Conservation (phyloP, 2,329 filamentous ascomycete genomes). For the Hymenoscyphus albidus region DNA sequence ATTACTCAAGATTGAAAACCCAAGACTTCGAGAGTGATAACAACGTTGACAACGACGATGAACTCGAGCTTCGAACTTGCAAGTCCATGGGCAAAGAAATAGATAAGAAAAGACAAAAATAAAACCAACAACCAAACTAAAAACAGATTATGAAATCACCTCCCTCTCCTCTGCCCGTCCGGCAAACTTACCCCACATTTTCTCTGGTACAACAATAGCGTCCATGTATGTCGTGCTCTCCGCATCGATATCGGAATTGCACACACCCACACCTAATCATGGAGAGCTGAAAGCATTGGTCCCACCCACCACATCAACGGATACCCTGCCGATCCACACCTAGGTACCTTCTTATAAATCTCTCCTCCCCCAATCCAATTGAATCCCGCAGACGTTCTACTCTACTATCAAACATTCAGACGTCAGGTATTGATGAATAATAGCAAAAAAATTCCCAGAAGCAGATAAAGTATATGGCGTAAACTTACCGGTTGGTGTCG, state of each 20-base stretch:
- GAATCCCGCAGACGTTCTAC: no score
- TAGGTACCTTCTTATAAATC: background rate
- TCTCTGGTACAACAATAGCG: background rate
- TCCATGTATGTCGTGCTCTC: background rate
- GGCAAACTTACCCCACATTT: background rate
- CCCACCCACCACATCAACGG: background rate
- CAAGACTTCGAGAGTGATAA: background rate
- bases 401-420: background rate
- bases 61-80: background rate
- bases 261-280: background rate
- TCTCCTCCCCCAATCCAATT: no score
- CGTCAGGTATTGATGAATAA: background rate
- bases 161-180: background rate
- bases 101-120: background rate
- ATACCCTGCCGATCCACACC: background rate
- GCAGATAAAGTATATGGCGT: background rate
- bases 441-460: no score
- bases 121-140: background rate
- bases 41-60: background rate
- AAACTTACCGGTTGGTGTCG: background rate
- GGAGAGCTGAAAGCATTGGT: background rate
- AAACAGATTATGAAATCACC: background rate
- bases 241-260: background rate
- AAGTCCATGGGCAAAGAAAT: background rate
- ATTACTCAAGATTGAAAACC: background rate